These are phyloP conservation scores for Gypsophila paniculata DNA, from an alignment of 179 eudicot genomes.

Conservation along the genomic window DNA sequence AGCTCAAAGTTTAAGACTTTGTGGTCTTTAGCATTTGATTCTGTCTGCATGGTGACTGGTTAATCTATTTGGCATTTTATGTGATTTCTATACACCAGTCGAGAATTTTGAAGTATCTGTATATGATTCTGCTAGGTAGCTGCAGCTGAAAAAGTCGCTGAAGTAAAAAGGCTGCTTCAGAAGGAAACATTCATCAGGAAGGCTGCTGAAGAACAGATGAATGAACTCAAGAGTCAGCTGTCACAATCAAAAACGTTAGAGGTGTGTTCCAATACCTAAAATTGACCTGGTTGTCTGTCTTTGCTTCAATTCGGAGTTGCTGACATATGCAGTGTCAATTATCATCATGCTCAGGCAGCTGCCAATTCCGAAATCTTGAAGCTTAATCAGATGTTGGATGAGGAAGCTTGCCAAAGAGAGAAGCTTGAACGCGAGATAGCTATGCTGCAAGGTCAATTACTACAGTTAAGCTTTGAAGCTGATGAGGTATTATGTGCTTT, in stretches of 20 bases:
- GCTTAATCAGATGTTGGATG: constrained; percentile 68
- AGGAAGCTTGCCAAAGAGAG: constrained; percentile 56
- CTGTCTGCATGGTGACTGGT: constrained; percentile 3
- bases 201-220: constrained; percentile 66
- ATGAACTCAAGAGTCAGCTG: constrained; percentile 61
- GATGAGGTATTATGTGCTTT: constrained; percentile 54
- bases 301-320: constrained; percentile 14
- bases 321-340: constrained; percentile 19
- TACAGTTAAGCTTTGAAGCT: constrained; percentile 80
- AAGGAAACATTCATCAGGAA: constrained; percentile 50
- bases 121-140: constrained; percentile 19
- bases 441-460: constrained; percentile 57
- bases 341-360: constrained; percentile 43
- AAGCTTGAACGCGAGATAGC: constrained; percentile 81
- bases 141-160: constrained; percentile 45
- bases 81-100: not conserved
- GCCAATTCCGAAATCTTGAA: constrained; percentile 55
- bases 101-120: constrained; percentile 9
- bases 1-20: not conserved
- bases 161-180: constrained; percentile 50
- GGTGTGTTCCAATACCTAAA: constrained; percentile 39
- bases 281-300: constrained; percentile 6
- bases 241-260: constrained; percentile 50
- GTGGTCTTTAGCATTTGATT: not conserved
- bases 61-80: not conserved